Conservation (phyloP, 169 alveolate species). For the Cyclospora cayetanensis region DNA sequence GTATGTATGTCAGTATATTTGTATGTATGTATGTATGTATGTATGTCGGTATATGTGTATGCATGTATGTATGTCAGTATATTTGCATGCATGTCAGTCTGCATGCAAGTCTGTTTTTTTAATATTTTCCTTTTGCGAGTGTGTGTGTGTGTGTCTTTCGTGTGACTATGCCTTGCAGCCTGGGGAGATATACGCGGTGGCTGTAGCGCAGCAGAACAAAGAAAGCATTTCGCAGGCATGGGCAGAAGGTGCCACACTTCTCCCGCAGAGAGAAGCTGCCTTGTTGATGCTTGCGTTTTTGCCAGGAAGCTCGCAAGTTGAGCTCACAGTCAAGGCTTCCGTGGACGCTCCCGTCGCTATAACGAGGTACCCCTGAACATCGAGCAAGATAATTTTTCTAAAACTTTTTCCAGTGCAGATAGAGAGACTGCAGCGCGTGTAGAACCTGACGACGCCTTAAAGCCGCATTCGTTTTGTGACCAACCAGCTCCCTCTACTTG, state of each 20-base stretch:
- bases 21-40: not conserved
- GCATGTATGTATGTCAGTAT: not conserved
- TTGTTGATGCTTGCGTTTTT: constrained; percentile 49
- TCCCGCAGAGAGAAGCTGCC: constrained; percentile 53
- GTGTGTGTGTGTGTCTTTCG: not conserved
- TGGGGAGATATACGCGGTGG: constrained; percentile 48
- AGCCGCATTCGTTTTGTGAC: not conserved
- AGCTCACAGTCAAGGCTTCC: not conserved
- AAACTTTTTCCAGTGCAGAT: not conserved
- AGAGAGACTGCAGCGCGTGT: not conserved
- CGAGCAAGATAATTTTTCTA: not conserved
- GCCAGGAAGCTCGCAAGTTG: not conserved
- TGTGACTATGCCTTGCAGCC: not conserved
- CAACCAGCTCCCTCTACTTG: not conserved
- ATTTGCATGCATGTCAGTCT: not conserved
- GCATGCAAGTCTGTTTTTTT: not conserved
- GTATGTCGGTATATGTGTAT: not conserved
- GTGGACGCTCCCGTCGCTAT: not conserved
- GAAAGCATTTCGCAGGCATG: constrained; percentile 34
- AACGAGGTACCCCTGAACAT: not conserved
- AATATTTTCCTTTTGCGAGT: not conserved
- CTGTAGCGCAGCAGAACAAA: constrained; percentile 26
- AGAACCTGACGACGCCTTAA: not conserved
- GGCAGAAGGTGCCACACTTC: constrained; percentile 65
- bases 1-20: not conserved